Conservation (phyloP, 495 filamentous ascomycete genomes). For the Hyaloscypha finlandica region DNA sequence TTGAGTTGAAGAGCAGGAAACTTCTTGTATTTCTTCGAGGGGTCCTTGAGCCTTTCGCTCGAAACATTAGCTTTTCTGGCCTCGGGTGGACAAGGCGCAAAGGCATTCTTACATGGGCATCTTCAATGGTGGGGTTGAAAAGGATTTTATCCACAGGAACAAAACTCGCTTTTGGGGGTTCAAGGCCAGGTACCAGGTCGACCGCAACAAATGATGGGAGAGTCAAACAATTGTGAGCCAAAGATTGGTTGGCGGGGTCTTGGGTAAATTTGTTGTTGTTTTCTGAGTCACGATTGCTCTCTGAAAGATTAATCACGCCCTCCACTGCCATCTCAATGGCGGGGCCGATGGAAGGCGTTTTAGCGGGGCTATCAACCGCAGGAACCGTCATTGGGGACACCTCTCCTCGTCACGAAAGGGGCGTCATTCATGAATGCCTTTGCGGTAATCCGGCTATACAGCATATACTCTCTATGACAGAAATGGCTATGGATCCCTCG, state of each 20-base stretch:
- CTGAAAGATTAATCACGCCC: not conserved
- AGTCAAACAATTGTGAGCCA: not conserved
- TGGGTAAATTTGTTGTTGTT: not conserved
- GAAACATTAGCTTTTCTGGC: not conserved
- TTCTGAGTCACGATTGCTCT: not conserved
- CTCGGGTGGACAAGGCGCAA: not conserved
- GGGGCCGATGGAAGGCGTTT: slow-evolving; percentile 9
- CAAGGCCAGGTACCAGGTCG: not conserved
- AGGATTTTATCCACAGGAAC: not conserved
- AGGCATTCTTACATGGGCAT: slow-evolving; percentile 31
- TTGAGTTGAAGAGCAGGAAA: slow-evolving; percentile 75
- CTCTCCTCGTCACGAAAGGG: not conserved
- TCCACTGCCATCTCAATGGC: not conserved
- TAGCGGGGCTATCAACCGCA: not conserved
- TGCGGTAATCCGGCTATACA: not conserved
- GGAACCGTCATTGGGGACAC: not conserved
- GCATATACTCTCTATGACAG: not conserved
- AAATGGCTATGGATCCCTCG: not conserved
- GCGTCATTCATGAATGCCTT: not conserved
- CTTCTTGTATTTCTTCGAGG: slow-evolving; percentile 85
- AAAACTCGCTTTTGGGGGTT: slow-evolving; percentile 17
- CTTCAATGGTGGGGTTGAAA: slow-evolving; percentile 27
- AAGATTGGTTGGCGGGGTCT: not conserved
- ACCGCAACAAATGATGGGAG: not conserved
- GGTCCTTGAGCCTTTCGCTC: slow-evolving; percentile 82